Percentiles rank a stretch among this genome's conserved stretches.
These are phyloP conservation scores for Lodderomyces oxycetoniae DNA, from an alignment of 1,139 yeast species.

Conservation along the genomic window DNA sequence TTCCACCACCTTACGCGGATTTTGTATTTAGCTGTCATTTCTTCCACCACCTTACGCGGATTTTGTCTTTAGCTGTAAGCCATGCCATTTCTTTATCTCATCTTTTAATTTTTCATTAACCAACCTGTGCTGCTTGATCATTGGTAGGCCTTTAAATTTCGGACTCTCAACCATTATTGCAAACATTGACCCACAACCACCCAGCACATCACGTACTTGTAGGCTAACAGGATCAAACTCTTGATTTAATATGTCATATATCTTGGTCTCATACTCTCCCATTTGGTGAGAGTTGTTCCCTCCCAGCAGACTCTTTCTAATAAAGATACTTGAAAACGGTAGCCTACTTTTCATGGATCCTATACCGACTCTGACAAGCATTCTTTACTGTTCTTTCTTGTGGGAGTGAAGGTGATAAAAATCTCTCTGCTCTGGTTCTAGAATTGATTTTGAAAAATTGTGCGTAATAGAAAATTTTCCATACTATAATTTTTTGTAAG, in stretches of 20 bases:
- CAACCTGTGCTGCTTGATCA: conserved; percentile 87
- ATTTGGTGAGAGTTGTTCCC: too few relatives aligned
- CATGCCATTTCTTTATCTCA: conserved; percentile 93
- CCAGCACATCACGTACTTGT: conserved; percentile 77
- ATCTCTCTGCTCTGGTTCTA: too few relatives aligned
- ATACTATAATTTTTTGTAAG: too few relatives aligned
- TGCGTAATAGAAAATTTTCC: too few relatives aligned
- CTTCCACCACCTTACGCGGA: conserved; percentile 56
- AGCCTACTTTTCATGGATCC: too few relatives aligned
- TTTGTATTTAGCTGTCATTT: conserved; percentile 84
- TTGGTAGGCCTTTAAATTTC: conserved; percentile 71
- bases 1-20: too few relatives aligned
- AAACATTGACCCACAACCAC: conserved; percentile 98
- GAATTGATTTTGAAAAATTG: too few relatives aligned
- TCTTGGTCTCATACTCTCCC: conserved; percentile 65
- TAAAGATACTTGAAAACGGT: too few relatives aligned
- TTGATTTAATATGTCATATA: conserved; percentile 50
- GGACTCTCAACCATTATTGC: conserved; percentile 74
- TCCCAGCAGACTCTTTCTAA: too few relatives aligned
- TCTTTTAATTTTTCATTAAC: conserved; percentile 80
- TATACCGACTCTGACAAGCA: too few relatives aligned
- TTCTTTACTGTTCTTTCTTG: too few relatives aligned
- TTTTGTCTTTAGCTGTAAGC: conserved; percentile 78
- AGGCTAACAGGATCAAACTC: conserved; percentile 57
- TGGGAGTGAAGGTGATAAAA: too few relatives aligned